Base-by-base conservation (phyloP, 805 yeast genomes). In the Tetrapisispora pingtungensis region DNA sequence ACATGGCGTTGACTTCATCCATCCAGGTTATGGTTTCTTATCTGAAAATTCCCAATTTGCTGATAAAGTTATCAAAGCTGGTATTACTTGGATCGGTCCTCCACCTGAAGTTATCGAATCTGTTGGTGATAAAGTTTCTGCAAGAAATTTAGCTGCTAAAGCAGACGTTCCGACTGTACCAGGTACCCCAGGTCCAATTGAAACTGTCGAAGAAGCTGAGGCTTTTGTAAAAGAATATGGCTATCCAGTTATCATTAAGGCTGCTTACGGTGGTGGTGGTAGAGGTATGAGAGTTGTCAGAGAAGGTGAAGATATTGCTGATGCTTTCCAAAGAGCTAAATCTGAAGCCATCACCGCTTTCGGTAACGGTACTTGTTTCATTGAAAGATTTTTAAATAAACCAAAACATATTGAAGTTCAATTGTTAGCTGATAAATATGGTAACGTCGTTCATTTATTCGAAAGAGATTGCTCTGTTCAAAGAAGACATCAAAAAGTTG, bases 211-310 rank as follows among this genome's bases (percentile, higher is more conserved):
- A 46, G 87, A 90, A 58, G 97, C 97, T 30, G 57, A 69, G 51
- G 80, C 64, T 8, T 90, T 90, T 61, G 97, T 89, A 32, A 76
- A 69, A 37, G 61, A 87, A 68, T 75, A 90, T 66, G 98, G 98
- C 28, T 89, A 66, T 69, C 98, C 98, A 8, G 97, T 93, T 40
- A 90, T 90, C 68, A 88, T 90, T 69, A 90, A 90, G 70, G 98
- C 98, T 39, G 98, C 98, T 33, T 93, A 84, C 61, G 98, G 98
- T 65, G 98, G 98, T 70, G 98, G 98, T 74, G 98, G 98, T 62
- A 81, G 97, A 70, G 98, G 98, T 77, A 93, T 90, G 97, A 81
- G 98, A 71, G 98, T 90, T 42, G 98, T 90, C 37, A 75, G 94
- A 60, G 96, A 90, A 67, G 97, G 96, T 57, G 98, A 93, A 56